Evolutionary conservation across 108 stramenopile species (phyloP), one percentile per base, ranked within the genome.

Genomic region (Nannochloropsis salina): DNA sequence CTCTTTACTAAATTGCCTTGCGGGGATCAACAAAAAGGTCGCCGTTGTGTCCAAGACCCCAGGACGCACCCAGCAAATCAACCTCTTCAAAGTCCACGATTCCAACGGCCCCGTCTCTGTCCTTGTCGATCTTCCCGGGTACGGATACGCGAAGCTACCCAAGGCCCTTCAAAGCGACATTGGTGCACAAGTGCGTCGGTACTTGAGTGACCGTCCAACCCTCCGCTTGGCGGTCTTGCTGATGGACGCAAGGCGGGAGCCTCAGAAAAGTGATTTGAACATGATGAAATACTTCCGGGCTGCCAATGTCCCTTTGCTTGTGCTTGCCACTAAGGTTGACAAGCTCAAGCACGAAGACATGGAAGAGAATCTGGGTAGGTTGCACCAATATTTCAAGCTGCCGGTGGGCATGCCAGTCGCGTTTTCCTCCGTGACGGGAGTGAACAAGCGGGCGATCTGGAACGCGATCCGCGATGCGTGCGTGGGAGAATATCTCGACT

Each of bases 111-210:
- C 41, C 20, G 51, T 89, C 10, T 85, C 95, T 84, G 95, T 94
- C 81, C 94, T 96, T 85, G 94, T 93, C 41, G 97, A 97, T 85
- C 88, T 97, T 10, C 97, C 97, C n/a, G 96, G 96, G 5, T 97
- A 96, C 89, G 97, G 97, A 40, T 97, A 95, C 92, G 97, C 97
- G 9, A 96, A 95, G 86, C 84, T 97, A 42, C 88, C 89, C 83
- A 96, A 96, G 86, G 95, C 94, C 42, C 88, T 85, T 12, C 93
- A 96, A 86, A 93, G 94, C 84, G 88, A 90, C 45, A 94, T 97
- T 5, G 93, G 94, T 86, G 90, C 86, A 79, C 91, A 94, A 4
- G 94, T 88, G 10, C 80, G 18, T 86, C 86, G 91, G 47, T 98
- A 98, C 90, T 89, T 98, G 44, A 93, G 87, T 42, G 92, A 90